A percentile compares a stretch with the other conserved stretches of the same genome.
phyloP scores from a whole-genome alignment of 345 rosid species.

The Syzygium jambos region DNA sequence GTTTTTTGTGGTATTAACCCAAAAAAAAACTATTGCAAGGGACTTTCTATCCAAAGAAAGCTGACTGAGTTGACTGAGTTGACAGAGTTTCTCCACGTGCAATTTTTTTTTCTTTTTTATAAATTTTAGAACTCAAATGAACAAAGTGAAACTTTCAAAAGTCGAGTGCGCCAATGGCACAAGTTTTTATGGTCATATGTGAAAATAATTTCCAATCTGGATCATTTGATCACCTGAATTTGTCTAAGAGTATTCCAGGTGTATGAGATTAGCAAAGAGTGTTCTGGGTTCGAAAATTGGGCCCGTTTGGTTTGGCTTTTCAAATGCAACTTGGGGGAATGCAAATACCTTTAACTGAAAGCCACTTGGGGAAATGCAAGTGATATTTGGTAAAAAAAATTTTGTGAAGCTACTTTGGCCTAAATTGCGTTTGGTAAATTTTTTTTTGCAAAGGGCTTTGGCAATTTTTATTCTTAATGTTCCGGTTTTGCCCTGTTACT shows the following conservation, averaged over 20 bases:
- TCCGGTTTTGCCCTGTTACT: no score
- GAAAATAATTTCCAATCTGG: background rate
- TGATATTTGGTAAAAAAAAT: no score
- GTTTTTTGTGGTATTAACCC: no score
- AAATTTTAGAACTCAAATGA: background rate
- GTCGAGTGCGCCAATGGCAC: background rate
- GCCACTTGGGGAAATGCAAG: no score
- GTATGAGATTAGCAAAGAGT: background rate
- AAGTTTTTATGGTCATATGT: background rate
- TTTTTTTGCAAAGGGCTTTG: no score
- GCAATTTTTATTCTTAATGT: no score
- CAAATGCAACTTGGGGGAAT: no score
- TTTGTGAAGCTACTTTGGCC: no score
- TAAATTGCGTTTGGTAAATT: no score
- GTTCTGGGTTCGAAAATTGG: background rate
- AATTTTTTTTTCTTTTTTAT: background rate
- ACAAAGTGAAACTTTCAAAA: background rate
- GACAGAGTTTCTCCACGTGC: background rate
- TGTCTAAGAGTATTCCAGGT: background rate
- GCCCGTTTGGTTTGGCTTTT: no score
- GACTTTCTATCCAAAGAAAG: background rate
- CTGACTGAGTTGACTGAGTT: accelerated
- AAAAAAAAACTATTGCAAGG: background rate
- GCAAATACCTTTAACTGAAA: no score
- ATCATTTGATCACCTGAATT: background rate